Evolutionary conservation across 805 yeast genomes (phyloP).

Genomic region (Kurtzmaniella cleridarum): DNA sequence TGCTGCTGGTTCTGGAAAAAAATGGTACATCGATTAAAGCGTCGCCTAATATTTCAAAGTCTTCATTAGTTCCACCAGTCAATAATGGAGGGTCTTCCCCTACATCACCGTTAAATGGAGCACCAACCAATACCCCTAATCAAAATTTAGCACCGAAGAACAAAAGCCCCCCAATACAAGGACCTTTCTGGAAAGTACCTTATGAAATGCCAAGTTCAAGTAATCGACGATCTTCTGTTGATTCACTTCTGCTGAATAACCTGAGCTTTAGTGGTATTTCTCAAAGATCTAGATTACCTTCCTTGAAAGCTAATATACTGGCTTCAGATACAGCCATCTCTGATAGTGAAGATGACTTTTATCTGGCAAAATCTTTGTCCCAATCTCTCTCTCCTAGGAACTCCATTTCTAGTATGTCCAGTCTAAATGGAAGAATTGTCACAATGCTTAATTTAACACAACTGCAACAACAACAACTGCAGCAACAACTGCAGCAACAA

Average conservation of each 20-base stretch:
- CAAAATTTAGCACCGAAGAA: constrained; percentile 3
- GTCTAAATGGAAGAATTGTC: constrained; percentile 25
- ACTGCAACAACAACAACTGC: constrained; percentile 11
- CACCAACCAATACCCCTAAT: background rate
- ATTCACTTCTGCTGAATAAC: constrained; percentile 42
- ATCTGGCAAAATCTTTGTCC: constrained; percentile 20
- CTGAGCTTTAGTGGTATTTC: constrained; percentile 12
- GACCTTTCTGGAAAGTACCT: constrained; percentile 59
- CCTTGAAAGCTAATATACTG: constrained; percentile 20
- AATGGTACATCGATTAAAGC: no score
- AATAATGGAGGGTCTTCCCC: constrained; percentile 1
- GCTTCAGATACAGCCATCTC: constrained; percentile 19
- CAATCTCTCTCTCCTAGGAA: constrained; percentile 26
- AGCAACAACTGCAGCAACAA: constrained; percentile 16
- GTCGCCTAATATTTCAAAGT: no score
- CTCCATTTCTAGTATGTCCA: constrained; percentile 25
- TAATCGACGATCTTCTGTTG: constrained; percentile 42
- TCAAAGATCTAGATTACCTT: constrained; percentile 23
- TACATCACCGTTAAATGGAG: constrained; percentile 1
- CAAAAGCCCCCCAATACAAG: constrained; percentile 29
- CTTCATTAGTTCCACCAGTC: no score
- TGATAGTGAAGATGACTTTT: constrained; percentile 33
- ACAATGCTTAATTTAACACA: constrained; percentile 7
- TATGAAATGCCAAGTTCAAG: constrained; percentile 43
- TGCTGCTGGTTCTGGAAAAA: no score